These are phyloP conservation scores for Kluyveromyces sp. DNA, from an alignment of 1,139 yeast genomes.

Conservation along the genomic window DNA sequence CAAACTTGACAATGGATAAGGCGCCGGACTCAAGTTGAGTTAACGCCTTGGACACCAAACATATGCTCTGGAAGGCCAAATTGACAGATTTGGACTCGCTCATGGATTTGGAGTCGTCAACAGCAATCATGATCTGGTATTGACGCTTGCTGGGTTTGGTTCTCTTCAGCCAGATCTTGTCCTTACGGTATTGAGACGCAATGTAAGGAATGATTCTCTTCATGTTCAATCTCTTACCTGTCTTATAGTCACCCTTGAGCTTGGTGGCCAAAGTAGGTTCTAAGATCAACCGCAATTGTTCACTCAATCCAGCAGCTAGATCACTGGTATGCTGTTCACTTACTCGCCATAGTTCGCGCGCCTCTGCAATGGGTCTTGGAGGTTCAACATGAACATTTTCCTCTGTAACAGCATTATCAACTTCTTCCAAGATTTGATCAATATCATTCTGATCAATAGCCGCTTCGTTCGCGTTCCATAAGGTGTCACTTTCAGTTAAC, in stretches of 20 bases:
- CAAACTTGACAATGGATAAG: slow-evolving; percentile 83
- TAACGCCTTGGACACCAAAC: slow-evolving; percentile 87
- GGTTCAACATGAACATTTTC: slow-evolving; percentile 33
- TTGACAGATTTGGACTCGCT: slow-evolving; percentile 85
- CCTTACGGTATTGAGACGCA: slow-evolving; percentile 95
- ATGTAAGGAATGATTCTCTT: slow-evolving; percentile 95
- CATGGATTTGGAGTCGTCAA: slow-evolving; percentile 97
- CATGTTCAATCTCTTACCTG: slow-evolving; percentile 96
- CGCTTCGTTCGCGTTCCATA: slow-evolving; percentile 26
- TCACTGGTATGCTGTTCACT: slow-evolving; percentile 84
- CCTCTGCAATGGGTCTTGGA: slow-evolving; percentile 52
- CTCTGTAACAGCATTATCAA: slow-evolving; percentile 25
- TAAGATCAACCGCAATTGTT: slow-evolving; percentile 82
- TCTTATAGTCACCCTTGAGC: slow-evolving; percentile 89
- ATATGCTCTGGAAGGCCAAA: slow-evolving; percentile 90
- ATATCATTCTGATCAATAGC: slow-evolving; percentile 35
- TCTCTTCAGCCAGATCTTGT: slow-evolving; percentile 96
- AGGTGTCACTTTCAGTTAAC: slow-evolving; percentile 29
- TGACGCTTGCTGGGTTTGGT: slow-evolving; percentile 96
- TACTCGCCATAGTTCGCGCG: slow-evolving; percentile 71
- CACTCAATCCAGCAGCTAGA: slow-evolving; percentile 79
- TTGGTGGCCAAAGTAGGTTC: slow-evolving; percentile 96
- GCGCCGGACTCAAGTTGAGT: slow-evolving; percentile 95
- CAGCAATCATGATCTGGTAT: slow-evolving; percentile 95
- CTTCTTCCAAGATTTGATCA: slow-evolving; percentile 31